These are phyloP conservation scores for Gilbertella persicaria DNA, from an alignment of 371 early-diverging fungal genomes.

Conservation along the genomic window DNA sequence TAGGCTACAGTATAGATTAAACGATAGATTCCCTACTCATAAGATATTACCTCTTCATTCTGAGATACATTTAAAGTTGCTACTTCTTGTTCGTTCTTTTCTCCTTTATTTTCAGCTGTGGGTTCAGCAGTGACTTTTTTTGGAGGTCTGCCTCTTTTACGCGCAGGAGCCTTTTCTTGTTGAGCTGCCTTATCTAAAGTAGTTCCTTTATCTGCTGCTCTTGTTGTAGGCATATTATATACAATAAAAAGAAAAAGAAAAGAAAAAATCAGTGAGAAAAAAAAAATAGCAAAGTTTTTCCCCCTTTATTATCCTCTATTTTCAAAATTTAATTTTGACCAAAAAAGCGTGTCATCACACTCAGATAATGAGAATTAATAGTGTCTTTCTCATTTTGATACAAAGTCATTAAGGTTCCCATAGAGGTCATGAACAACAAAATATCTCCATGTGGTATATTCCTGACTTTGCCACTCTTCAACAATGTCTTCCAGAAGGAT, in stretches of 20 bases:
- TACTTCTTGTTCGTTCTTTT: conserved; percentile 4
- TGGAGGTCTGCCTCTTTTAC: conserved; percentile 6
- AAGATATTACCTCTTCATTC: conserved; percentile 1
- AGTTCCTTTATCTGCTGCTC: neutral
- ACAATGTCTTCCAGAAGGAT: conserved; percentile 64
- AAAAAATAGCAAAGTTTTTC: too few species aligned
- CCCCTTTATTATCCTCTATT: neutral
- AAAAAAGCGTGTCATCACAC: conserved; percentile 80
- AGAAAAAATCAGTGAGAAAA: neutral
- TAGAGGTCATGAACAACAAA: conserved; percentile 69
- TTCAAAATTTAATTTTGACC: conserved; percentile 67
- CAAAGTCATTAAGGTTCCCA: conserved; percentile 81
- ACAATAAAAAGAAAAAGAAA: neutral
- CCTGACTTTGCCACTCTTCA: conserved; percentile 47
- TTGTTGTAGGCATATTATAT: neutral
- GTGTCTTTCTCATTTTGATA: conserved; percentile 80
- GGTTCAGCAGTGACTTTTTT: neutral
- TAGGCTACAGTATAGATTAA: too few species aligned
- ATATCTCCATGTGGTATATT: conserved; percentile 59
- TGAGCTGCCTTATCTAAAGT: neutral
- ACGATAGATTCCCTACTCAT: too few species aligned
- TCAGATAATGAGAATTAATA: conserved; percentile 73
- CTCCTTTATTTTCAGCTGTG: neutral
- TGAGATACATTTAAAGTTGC: neutral
- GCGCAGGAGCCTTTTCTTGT: neutral